phyloP scores from a whole-genome alignment of 495 filamentous ascomycete species.

The Aspergillus kassunensis region DNA sequence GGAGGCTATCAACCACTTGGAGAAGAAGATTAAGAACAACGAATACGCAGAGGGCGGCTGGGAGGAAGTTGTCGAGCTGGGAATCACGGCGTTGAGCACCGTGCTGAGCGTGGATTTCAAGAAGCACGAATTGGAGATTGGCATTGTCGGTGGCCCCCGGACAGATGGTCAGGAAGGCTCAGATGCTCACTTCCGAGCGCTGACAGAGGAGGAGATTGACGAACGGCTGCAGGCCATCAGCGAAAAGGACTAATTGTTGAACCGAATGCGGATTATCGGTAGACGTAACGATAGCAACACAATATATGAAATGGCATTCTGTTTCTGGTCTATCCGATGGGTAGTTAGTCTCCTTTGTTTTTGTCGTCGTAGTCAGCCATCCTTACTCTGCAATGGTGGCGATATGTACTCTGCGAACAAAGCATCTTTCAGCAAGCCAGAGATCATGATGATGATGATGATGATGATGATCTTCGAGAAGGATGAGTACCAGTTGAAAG shows the following conservation, averaged over 20 bases:
- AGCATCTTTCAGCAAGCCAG: conserved; percentile 1
- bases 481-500: neutral
- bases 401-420: neutral
- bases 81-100: conserved; percentile 88
- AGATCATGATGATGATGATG: no score
- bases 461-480: no score
- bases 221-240: conserved; percentile 95
- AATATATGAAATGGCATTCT: conserved; percentile 19
- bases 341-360: conserved; percentile 5
- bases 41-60: conserved; percentile 86
- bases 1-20: conserved; percentile 93
- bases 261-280: conserved; percentile 12
- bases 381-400: conserved; percentile 16
- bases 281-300: conserved; percentile 17
- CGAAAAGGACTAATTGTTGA: conserved; percentile 79
- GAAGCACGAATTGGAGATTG: conserved; percentile 97
- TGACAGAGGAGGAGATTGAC: conserved; percentile 98
- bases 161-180: conserved; percentile 76
- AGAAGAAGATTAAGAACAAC: conserved; percentile 99
- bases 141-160: conserved; percentile 83
- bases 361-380: conserved; percentile 20
- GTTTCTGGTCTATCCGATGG: conserved; percentile 2
- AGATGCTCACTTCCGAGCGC: conserved; percentile 71
- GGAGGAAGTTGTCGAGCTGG: conserved; percentile 97
- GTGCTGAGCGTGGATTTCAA: conserved; percentile 99